phyloP scores from a whole-genome alignment of 2,329 filamentous ascomycete genomes.

The Diaporthe eres region DNA sequence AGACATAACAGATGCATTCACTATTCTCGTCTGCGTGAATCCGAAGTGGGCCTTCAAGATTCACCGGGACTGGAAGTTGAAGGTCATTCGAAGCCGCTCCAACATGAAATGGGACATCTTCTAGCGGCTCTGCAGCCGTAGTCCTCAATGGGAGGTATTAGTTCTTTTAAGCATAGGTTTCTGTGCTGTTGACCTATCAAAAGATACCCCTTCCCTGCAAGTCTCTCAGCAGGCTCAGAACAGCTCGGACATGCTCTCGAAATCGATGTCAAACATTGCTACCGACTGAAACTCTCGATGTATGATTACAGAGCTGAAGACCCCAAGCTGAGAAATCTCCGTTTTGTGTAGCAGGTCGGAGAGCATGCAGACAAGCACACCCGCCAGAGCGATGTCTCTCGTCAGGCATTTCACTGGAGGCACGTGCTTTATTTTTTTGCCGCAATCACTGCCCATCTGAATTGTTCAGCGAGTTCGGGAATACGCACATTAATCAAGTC shows the following conservation, averaged over 20 bases:
- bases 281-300: not conserved
- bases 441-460: not conserved
- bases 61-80: no score
- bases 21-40: no score
- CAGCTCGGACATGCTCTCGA: not conserved
- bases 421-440: no score
- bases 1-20: no score
- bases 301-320: not conserved
- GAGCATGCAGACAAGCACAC: not conserved
- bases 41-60: not conserved
- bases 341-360: not conserved
- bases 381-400: not conserved
- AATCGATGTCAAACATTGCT: not conserved
- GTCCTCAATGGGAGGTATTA: fast-evolving
- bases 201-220: not conserved
- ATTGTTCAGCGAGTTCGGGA: not conserved
- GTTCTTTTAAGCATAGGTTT: no score
- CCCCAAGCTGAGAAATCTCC: not conserved
- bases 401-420: not conserved
- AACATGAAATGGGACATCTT: no score
- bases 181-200: not conserved
- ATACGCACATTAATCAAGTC: not conserved
- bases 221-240: no score
- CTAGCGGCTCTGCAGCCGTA: no score
- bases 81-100: no score